Percentiles rank a stretch among this genome's conserved stretches.
These are phyloP conservation scores for Rhipidocladum racemiflorum DNA, from an alignment of 176 grass and related monocot genomes.

Conservation along the genomic window DNA sequence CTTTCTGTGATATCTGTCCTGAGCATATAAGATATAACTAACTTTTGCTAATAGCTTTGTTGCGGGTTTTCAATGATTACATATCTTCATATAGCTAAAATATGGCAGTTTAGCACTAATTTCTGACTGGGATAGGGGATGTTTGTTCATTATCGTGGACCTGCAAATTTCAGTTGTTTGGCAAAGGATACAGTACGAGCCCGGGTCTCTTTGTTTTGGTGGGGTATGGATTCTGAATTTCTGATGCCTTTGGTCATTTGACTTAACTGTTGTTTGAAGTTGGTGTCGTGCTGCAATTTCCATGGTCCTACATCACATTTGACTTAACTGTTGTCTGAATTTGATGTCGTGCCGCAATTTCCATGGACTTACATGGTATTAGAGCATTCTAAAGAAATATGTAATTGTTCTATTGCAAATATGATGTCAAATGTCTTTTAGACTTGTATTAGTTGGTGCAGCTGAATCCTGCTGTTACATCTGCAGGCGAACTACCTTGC, in stretches of 20 bases:
- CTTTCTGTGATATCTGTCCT: neutral
- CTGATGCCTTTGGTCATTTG: neutral
- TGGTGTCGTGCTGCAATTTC: neutral
- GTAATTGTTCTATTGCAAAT: neutral
- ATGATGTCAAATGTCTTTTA: neutral
- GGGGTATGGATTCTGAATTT: neutral
- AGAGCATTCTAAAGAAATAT: neutral
- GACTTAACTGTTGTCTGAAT: neutral
- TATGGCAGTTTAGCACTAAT: neutral
- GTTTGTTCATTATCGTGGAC: conserved; percentile 6
- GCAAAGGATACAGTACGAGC: neutral
- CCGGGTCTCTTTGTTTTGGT: no score
- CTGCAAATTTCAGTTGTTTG: neutral
- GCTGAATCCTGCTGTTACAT: neutral
- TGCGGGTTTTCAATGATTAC: neutral
- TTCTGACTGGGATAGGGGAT: neutral
- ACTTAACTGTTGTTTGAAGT: neutral
- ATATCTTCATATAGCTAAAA: neutral
- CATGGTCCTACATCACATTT: neutral
- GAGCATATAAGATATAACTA: neutral
- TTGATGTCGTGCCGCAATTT: neutral
- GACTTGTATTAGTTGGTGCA: neutral
- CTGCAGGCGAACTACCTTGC: neutral
- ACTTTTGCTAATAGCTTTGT: neutral
- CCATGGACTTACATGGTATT: neutral